phyloP scores from a whole-genome alignment of 306 rosid genomes.

The Medicago arabica region DNA sequence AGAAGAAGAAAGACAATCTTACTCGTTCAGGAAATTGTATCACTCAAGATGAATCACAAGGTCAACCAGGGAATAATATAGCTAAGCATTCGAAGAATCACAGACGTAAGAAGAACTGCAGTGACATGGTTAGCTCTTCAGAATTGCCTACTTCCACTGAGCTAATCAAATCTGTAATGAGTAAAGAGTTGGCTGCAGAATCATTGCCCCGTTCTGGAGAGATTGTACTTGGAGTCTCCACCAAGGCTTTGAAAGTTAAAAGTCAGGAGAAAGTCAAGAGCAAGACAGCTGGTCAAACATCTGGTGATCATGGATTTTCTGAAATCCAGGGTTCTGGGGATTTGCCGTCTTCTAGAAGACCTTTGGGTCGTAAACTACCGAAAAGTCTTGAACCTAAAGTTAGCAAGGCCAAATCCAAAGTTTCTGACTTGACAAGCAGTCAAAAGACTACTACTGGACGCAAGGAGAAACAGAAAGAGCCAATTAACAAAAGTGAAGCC shows the following conservation, averaged over 20 bases:
- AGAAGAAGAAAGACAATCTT: constrained; percentile 62
- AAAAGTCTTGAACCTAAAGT: constrained; percentile 53
- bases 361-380: constrained; percentile 65
- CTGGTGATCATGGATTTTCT: constrained; percentile 44
- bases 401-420: constrained; percentile 57
- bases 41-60: constrained; percentile 49
- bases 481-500: constrained; percentile 57
- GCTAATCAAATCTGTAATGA: constrained; percentile 52
- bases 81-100: constrained; percentile 62
- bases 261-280: constrained; percentile 46
- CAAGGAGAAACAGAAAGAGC: constrained; percentile 58
- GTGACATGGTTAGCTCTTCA: constrained; percentile 42
- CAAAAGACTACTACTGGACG: constrained; percentile 51
- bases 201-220: constrained; percentile 52
- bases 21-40: constrained; percentile 43
- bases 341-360: constrained; percentile 50
- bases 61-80: constrained; percentile 46
- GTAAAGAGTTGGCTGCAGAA: constrained; percentile 51
- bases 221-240: constrained; percentile 45
- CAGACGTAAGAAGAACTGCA: constrained; percentile 51
- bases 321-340: constrained; percentile 51
- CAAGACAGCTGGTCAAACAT: constrained; percentile 48
- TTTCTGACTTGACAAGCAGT: constrained; percentile 57
- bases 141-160: constrained; percentile 51
- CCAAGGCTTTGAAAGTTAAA: constrained; percentile 49